phyloP scores from a whole-genome alignment of 1,139 yeast species.

The Scheffersomyces quercinus region DNA sequence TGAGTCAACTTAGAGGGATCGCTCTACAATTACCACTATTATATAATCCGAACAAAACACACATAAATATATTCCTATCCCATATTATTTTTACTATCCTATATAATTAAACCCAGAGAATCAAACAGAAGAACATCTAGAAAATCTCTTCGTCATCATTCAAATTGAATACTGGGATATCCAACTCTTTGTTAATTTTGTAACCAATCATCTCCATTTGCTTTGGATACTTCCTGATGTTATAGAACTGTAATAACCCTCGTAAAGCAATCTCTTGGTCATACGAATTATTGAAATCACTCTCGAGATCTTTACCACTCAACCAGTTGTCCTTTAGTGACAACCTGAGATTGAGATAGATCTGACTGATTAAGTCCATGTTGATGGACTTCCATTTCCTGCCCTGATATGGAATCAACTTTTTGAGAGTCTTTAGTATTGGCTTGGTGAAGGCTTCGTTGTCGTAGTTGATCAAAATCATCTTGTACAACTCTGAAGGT shows the following conservation, averaged over 20 bases:
- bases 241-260: slow-evolving; percentile 77
- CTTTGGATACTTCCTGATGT: slow-evolving; percentile 55
- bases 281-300: slow-evolving; percentile 73
- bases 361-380: slow-evolving; percentile 90
- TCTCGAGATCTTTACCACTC: slow-evolving; percentile 77
- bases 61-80: too few species aligned
- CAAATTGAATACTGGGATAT: slow-evolving; percentile 22
- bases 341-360: slow-evolving; percentile 73
- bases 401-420: slow-evolving; percentile 87
- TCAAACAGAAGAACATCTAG: neutral
- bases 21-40: too few species aligned
- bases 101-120: too few species aligned
- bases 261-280: slow-evolving; percentile 87
- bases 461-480: slow-evolving; percentile 50
- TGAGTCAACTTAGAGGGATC: too few species aligned
- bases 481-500: slow-evolving; percentile 51
- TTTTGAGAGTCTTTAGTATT: slow-evolving; percentile 70
- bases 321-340: slow-evolving; percentile 86
- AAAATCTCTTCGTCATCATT: slow-evolving; percentile 12
- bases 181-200: slow-evolving; percentile 25
- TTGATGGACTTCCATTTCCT: slow-evolving; percentile 92
- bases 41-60: too few species aligned
- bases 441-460: slow-evolving; percentile 68
- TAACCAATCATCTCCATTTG: slow-evolving; percentile 61
- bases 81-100: too few species aligned